Evolutionary conservation across 1,284 basidiomycete species (phyloP).

Genomic region (Hortiboletus rubellus): DNA sequence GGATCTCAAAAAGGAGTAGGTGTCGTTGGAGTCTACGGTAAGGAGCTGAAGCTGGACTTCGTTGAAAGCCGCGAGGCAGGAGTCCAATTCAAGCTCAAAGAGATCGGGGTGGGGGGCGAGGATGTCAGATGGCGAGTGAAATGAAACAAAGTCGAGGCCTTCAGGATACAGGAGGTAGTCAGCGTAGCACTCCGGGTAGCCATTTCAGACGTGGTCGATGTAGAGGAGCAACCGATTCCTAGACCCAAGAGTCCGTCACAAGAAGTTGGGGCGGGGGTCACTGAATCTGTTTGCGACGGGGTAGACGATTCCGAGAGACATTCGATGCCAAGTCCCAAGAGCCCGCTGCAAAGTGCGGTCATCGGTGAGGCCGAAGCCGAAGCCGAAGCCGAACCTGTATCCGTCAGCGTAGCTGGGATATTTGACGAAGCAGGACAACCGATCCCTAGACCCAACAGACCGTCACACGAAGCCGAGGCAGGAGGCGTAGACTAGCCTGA

Average conservation of each 20-base stretch:
- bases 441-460: background rate
- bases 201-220: background rate
- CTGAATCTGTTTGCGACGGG: background rate
- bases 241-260: conserved; percentile 15
- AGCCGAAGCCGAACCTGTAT: background rate
- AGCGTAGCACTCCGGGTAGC: background rate
- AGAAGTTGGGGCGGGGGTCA: background rate
- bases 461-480: background rate
- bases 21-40: conserved; percentile 60
- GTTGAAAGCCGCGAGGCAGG: conserved; percentile 62
- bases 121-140: conserved; percentile 63
- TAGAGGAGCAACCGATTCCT: background rate
- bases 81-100: conserved; percentile 79
- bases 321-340: background rate
- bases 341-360: background rate
- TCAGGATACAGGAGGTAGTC: conserved; percentile 20
- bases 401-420: background rate
- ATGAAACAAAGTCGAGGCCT: conserved; percentile 66
- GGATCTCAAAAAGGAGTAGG: conserved; percentile 61
- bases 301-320: background rate
- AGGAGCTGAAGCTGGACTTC: conserved; percentile 60
- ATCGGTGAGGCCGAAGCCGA: background rate
- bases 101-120: conserved; percentile 73
- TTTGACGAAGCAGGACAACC: conserved; percentile 10
- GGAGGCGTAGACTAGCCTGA: too few relatives aligned